A percentile compares a stretch with the other conserved stretches of the same genome.
Evolutionary conservation across 441 rosid species (phyloP).

Genomic region (Euphorbia schlechtendalii): DNA sequence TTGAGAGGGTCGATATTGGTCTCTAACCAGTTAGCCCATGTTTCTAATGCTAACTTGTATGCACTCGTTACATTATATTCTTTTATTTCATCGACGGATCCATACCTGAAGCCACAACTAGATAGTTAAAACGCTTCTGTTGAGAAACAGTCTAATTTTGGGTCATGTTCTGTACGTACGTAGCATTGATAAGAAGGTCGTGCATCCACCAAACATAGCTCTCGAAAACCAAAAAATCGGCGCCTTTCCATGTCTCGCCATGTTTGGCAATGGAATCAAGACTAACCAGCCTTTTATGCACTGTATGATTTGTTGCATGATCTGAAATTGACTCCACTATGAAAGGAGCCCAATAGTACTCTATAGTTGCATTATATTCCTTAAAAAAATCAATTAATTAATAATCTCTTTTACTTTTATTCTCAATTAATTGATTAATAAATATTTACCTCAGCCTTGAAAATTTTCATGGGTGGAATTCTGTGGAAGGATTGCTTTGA

Average conservation of each 20-base stretch:
- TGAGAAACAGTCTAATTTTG: too few relatives aligned
- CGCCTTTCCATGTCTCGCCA: conserved; percentile 76
- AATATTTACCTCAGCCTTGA: conserved; percentile 59
- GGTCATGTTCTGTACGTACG: conserved; percentile 34
- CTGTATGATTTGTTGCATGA: conserved; percentile 84
- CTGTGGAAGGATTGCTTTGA: conserved; percentile 58
- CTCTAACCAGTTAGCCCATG: conserved; percentile 83
- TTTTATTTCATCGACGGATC: conserved; percentile 35
- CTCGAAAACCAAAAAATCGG: conserved; percentile 67
- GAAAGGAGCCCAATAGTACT: conserved; percentile 97
- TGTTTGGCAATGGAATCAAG: conserved; percentile 76
- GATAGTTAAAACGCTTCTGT: background rate
- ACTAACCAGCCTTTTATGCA: conserved; percentile 57
- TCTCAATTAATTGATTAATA: background rate
- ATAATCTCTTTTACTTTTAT: too few relatives aligned
- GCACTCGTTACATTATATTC: conserved; percentile 71
- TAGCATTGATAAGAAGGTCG: conserved; percentile 72
- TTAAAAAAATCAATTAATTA: conserved; percentile 16
- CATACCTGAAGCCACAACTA: conserved; percentile 36
- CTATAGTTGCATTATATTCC: conserved; percentile 79
- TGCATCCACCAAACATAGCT: conserved; percentile 98
- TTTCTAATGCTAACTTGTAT: conserved; percentile 58
- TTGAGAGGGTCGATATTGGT: conserved; percentile 46
- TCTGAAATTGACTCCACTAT: conserved; percentile 84
- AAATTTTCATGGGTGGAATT: conserved; percentile 85